Conservation (phyloP, 2,329 filamentous ascomycete species). For the Aspergillus sp. region DNA sequence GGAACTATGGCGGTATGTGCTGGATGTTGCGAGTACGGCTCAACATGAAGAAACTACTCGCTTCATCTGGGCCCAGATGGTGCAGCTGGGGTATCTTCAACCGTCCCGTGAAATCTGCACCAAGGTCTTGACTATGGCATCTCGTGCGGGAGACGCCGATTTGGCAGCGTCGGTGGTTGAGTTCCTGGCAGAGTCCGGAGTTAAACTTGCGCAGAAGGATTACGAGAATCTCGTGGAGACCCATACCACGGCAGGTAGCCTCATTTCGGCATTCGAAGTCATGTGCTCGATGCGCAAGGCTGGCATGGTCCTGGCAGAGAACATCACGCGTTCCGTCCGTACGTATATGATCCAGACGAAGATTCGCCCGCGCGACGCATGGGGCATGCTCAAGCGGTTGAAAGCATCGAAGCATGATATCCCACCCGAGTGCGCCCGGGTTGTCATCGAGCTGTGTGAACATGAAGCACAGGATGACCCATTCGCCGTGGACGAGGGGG, state of each 20-base stretch:
- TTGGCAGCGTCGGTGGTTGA: conserved; percentile 67
- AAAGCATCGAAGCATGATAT: conserved; percentile 44
- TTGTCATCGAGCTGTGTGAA: conserved; percentile 48
- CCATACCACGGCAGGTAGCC: conserved; percentile 55
- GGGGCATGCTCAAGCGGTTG: conserved; percentile 52
- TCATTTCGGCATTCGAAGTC: conserved; percentile 60
- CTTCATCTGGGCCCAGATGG: conserved; percentile 64
- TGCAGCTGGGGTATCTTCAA: conserved; percentile 53
- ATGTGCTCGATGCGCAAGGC: conserved; percentile 67
- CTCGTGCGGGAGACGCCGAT: conserved; percentile 58
- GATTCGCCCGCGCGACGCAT: conserved; percentile 45
- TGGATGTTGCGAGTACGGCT: conserved; percentile 65
- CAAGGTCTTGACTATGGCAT: conserved; percentile 65
- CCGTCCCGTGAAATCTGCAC: conserved; percentile 59
- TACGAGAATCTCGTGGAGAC: conserved; percentile 73
- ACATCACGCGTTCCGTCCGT: conserved; percentile 59
- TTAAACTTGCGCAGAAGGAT: conserved; percentile 56
- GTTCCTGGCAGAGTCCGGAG: conserved; percentile 53
- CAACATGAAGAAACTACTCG: conserved; percentile 58
- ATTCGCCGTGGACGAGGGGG: conserved; percentile 41
- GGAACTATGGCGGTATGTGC: conserved; percentile 61
- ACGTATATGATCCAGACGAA: conserved; percentile 46
- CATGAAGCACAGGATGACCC: conserved; percentile 28
- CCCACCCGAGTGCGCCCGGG: conserved; percentile 41
- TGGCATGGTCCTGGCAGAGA: conserved; percentile 50